These are phyloP conservation scores for Protea cynaroides DNA, from an alignment of 164 flowering plant genomes.

Conservation along the genomic window DNA sequence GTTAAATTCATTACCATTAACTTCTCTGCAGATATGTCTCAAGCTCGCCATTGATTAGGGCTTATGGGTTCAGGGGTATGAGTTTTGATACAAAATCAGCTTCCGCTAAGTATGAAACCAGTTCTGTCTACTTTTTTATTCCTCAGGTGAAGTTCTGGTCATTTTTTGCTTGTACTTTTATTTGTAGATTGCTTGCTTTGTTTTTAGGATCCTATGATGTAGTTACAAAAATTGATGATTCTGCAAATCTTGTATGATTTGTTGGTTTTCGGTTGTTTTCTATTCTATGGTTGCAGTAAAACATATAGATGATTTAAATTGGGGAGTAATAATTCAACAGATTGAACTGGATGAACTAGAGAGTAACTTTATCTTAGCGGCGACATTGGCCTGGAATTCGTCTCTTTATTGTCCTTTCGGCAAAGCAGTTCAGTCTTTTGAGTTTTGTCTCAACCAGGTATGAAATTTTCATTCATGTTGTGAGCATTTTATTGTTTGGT, in stretches of 20 bases:
- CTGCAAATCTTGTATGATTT: background rate
- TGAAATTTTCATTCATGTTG: conserved; percentile 12
- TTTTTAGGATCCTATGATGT: background rate
- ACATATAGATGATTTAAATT: background rate
- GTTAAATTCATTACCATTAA: conserved; percentile 2
- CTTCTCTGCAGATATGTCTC: conserved; percentile 64
- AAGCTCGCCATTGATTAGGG: conserved; percentile 43
- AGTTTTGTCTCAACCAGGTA: conserved; percentile 66
- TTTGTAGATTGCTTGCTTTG: conserved; percentile 1
- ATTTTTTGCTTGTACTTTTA: conserved; percentile 5
- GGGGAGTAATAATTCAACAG: conserved; percentile 33
- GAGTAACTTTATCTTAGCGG: conserved; percentile 46
- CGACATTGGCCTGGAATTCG: conserved; percentile 81
- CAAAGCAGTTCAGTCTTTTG: conserved; percentile 47
- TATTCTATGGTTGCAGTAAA: background rate
- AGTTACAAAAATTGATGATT: background rate
- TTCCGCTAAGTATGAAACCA: conserved; percentile 40
- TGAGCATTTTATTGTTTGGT: background rate
- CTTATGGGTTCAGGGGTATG: conserved; percentile 67
- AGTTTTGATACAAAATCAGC: conserved; percentile 29
- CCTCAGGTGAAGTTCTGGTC: conserved; percentile 57
- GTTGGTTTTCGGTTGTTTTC: conserved; percentile 3
- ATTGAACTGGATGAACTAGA: conserved; percentile 72
- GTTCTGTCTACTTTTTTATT: conserved; percentile 58
- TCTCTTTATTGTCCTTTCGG: conserved; percentile 34